Base-by-base conservation (phyloP, 352 stramenopile genomes). In the Globisporangium cystogenes region DNA sequence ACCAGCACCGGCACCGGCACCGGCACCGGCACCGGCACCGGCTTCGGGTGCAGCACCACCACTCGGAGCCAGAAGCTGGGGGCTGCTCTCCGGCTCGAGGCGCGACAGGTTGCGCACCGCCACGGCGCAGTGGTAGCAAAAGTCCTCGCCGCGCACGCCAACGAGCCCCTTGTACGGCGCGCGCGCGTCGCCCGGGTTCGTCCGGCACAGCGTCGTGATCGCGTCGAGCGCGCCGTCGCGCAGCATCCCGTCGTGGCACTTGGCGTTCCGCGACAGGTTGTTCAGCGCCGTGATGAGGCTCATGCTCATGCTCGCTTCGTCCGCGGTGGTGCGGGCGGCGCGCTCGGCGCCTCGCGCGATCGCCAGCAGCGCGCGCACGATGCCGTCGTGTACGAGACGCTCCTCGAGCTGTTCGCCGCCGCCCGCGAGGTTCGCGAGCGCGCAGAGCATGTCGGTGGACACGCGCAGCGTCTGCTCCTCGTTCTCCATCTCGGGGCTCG, bases 231-330 rank as follows among this genome's bases (percentile, higher is more conserved):
- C 80, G 15, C 82, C 80, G 47, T 94, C 83, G 21, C 68, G 71
- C 15, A 94, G 61, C 79, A 94, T 92, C 5, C 70, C 51, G 14
- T 90, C 83, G 36, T 90, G 83, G 52, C 79, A 87, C 20, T 51
- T 60, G 4, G 64, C 39, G 44, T 88, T 75, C 43, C 62, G 72
- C 14, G 79, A 90, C 49, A 94, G 39, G 51, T 74, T 78, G 56
- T 76, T 87, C 10, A 92, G 65, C 26, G 76, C 77, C 14, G 70
- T 80, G 21, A 86, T 68, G 47, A 92, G 84, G 29, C 77, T 74
- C 67, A 90, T 83, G 37, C 63, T 65, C 35, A 68, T 66, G 16
- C 42, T 57, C 3, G 64, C 45, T 24, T 29, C 44, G 11, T 35
- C 31, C 35, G 47, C 37, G 15, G 65, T 56, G 10, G 51, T 68